Percentiles rank a stretch among this genome's conserved stretches.
Conservation (phyloP, 495 filamentous ascomycete genomes). For the Xylona heveae region DNA sequence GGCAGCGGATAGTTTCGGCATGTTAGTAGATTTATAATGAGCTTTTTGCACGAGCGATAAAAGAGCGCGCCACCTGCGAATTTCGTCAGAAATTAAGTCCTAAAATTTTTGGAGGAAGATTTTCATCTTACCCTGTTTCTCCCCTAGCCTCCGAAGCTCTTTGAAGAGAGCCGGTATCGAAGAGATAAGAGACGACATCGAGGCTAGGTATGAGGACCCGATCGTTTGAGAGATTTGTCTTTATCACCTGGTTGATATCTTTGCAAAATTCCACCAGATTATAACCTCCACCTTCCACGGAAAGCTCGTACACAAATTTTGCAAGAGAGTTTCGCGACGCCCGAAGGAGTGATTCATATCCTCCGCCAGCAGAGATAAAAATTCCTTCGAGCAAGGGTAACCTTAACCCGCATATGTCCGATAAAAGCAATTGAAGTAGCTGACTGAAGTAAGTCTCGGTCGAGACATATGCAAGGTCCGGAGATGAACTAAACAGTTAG, state of each 20-base stretch:
- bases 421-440: slow-evolving; percentile 16
- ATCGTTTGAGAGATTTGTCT: slow-evolving; percentile 31
- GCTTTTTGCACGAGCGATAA: slow-evolving; percentile 52
- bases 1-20: slow-evolving; percentile 58
- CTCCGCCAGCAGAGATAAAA: slow-evolving; percentile 62
- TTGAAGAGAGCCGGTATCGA: slow-evolving; percentile 30
- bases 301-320: too few species aligned
- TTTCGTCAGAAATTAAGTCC: slow-evolving; percentile 1
- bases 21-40: slow-evolving; percentile 61
- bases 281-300: slow-evolving; percentile 14
- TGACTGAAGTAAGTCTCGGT: slow-evolving; percentile 20
- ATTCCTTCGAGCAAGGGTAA: slow-evolving; percentile 45
- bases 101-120: background rate
- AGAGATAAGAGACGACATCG: slow-evolving; percentile 52
- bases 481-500: slow-evolving; percentile 2
- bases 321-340: slow-evolving; percentile 50
- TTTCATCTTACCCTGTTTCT: slow-evolving; percentile 4
- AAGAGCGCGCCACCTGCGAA: slow-evolving; percentile 29
- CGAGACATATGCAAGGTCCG: slow-evolving; percentile 6
- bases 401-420: too few species aligned
- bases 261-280: slow-evolving; percentile 18
- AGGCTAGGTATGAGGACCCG: slow-evolving; percentile 53
- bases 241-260: slow-evolving; percentile 22
- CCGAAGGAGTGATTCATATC: slow-evolving; percentile 61
- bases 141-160: slow-evolving; percentile 8